Evolutionary conservation across 1,284 basidiomycete species (phyloP), one percentile per base, ranked within the genome.

Genomic region (Cutaneotrichosporon curvatum): DNA sequence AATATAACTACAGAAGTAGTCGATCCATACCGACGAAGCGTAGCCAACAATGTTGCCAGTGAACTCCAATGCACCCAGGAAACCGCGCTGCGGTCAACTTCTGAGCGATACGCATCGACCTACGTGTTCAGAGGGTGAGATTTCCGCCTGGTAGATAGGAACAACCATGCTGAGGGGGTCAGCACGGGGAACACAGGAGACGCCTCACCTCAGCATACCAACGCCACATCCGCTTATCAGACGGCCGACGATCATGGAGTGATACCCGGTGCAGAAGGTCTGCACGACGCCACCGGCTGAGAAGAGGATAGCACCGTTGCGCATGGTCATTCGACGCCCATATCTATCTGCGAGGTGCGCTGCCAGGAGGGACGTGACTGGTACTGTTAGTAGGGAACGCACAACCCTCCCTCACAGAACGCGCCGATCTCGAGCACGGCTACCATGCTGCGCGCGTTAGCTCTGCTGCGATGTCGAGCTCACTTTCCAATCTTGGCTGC

Each of bases 51-150:
- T 85, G 50, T 91, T 90, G 45, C 83, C 85, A 0, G 94, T 96
- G 67, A 97, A 98, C 65, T 97, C 94, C 78, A 97, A 91, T 62
- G 90, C 95, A 4, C 91, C 94, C 40, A 95, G 75, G 42, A 87
- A 83, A 43, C 90, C 90, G 62, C 90, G 80, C 55, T 62, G 43
- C 32, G 20, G 48, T 56, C 34, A 53, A 53, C 43, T 33, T n/a
- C 25, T n/a, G n/a, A 20, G 40, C 16, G 16, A 47, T 19, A 40
- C 16, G 38, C n/a, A 43, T n/a, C 45, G 20, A 73, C 84, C 46
- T 65, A 87, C 87, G 74, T 95, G 88, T 63, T 89, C 81, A 3
- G 94, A 87, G 14, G 92, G 91, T 2, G 89, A 94, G 42, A 97
- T 89, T 37, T 55, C 49, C 21, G 63, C 66, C 57, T 69, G 94